Conservation (phyloP, 345 rosid genomes). For the Hibiscus trionum region DNA sequence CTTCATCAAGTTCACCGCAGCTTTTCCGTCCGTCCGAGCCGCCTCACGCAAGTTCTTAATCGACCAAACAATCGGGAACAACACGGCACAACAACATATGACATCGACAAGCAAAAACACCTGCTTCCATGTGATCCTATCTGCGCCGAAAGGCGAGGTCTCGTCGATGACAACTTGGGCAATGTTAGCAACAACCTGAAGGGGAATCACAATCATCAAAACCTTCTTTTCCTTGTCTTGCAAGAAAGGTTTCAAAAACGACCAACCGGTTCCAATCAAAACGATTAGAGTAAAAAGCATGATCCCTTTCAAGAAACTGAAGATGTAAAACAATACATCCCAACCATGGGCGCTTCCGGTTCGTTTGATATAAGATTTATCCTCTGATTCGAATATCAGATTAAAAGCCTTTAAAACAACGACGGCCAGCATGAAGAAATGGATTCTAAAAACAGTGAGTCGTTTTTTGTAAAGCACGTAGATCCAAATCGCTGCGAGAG, state of each 20-base stretch:
- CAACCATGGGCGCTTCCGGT: slow-evolving; percentile 91
- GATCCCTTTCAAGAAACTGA: slow-evolving; percentile 89
- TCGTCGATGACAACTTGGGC: slow-evolving; percentile 94
- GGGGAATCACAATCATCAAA: slow-evolving; percentile 86
- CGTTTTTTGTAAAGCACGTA: slow-evolving; percentile 62
- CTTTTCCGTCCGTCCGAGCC: slow-evolving; percentile 85
- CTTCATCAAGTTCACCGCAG: slow-evolving; percentile 88
- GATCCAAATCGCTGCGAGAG: slow-evolving; percentile 67
- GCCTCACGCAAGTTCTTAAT: slow-evolving; percentile 93
- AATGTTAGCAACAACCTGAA: slow-evolving; percentile 86
- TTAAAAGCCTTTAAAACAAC: slow-evolving; percentile 63
- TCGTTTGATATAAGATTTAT: slow-evolving; percentile 73
- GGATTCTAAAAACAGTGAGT: slow-evolving; percentile 67
- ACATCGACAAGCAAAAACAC: slow-evolving; percentile 85
- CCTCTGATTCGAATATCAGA: slow-evolving; percentile 79
- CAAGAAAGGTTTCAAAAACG: slow-evolving; percentile 86
- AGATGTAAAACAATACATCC: slow-evolving; percentile 88
- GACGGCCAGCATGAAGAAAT: slow-evolving; percentile 88
- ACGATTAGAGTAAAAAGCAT: slow-evolving; percentile 79
- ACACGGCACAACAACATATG: slow-evolving; percentile 82
- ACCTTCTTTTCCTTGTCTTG: slow-evolving; percentile 98
- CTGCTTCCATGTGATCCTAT: slow-evolving; percentile 82
- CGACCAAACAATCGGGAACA: slow-evolving; percentile 96
- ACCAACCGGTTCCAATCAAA: slow-evolving; percentile 94
- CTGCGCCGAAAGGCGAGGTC: slow-evolving; percentile 68